Evolutionary conservation across 2,329 filamentous ascomycete genomes (phyloP).

Genomic region (Cadophora luteo-olivacea): DNA sequence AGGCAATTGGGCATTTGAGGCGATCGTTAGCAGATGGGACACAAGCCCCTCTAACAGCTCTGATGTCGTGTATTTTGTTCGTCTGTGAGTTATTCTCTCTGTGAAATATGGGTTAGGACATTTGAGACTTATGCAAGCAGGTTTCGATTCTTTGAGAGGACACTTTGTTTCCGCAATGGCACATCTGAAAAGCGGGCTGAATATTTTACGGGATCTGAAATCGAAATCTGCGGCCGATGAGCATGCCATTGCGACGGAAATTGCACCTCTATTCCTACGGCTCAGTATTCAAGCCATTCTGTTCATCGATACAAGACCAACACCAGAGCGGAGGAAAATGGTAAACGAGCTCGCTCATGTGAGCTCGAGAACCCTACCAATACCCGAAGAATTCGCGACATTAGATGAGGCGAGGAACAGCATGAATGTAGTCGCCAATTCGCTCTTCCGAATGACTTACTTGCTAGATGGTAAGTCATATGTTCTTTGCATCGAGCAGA

Average conservation of each 20-base stretch:
- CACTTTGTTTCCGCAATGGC: conserved; percentile 40
- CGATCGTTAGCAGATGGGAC: conserved; percentile 35
- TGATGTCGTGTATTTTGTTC: conserved; percentile 43
- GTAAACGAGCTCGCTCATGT: conserved; percentile 31
- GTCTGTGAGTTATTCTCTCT: conserved; percentile 27
- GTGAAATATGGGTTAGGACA: not conserved
- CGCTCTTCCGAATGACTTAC: conserved; percentile 39
- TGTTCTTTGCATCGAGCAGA: not conserved
- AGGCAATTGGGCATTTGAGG: conserved; percentile 40
- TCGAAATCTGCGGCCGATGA: conserved; percentile 23
- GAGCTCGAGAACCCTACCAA: conserved; percentile 22
- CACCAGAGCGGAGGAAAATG: conserved; percentile 31
- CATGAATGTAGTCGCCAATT: conserved; percentile 36
- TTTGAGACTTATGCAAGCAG: conserved; percentile 1
- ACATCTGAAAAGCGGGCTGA: conserved; percentile 42
- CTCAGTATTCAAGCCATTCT: conserved; percentile 41
- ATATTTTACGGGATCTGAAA: conserved; percentile 37
- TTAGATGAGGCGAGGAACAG: conserved; percentile 37
- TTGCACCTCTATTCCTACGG: conserved; percentile 39
- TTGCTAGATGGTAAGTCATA: conserved; percentile 31
- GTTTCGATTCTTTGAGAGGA: conserved; percentile 42
- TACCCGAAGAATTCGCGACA: conserved; percentile 34
- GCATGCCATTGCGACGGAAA: conserved; percentile 36
- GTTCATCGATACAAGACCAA: conserved; percentile 39
- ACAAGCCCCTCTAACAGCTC: conserved; percentile 36